Conservation (phyloP, 257 asterid genomes). For the Ilex asprella region DNA sequence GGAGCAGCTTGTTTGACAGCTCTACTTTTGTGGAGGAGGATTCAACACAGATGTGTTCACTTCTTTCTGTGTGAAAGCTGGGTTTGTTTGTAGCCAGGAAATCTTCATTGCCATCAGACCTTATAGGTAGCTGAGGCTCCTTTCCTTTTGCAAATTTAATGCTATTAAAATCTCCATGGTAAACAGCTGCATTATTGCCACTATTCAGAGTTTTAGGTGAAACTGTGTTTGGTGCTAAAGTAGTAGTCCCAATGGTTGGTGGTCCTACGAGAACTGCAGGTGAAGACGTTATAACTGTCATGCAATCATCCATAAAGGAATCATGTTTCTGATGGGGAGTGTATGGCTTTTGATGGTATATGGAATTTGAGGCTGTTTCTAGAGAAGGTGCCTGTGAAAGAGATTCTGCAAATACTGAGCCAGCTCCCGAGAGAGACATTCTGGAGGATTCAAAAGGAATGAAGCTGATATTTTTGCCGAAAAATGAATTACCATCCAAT, state of each 20-base stretch:
- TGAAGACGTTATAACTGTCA: constrained; percentile 42
- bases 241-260: constrained; percentile 35
- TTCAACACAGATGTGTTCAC: constrained; percentile 14
- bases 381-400: constrained; percentile 19
- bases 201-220: constrained; percentile 24
- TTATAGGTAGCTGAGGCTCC: constrained; percentile 22
- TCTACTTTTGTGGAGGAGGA: constrained; percentile 24
- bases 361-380: constrained; percentile 22
- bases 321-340: constrained; percentile 31
- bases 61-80: constrained; percentile 30
- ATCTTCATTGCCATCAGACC: constrained; percentile 25
- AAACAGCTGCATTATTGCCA: constrained; percentile 25
- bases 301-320: constrained; percentile 29
- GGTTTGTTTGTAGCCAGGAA: constrained; percentile 25
- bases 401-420: constrained; percentile 30
- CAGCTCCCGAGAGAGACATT: constrained; percentile 16
- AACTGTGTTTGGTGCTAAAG: constrained; percentile 16
- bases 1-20: constrained; percentile 22
- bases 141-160: constrained; percentile 26
- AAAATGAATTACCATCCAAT: constrained; percentile 32
- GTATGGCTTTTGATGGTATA: constrained; percentile 22
- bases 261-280: constrained; percentile 74
- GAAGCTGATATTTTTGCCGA: constrained; percentile 32
- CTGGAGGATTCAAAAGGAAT: constrained; percentile 32
- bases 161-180: constrained; percentile 22